Base-by-base conservation (phyloP, 371 early-diverging fungal genomes). In the Saksenaea vasiformis region DNA sequence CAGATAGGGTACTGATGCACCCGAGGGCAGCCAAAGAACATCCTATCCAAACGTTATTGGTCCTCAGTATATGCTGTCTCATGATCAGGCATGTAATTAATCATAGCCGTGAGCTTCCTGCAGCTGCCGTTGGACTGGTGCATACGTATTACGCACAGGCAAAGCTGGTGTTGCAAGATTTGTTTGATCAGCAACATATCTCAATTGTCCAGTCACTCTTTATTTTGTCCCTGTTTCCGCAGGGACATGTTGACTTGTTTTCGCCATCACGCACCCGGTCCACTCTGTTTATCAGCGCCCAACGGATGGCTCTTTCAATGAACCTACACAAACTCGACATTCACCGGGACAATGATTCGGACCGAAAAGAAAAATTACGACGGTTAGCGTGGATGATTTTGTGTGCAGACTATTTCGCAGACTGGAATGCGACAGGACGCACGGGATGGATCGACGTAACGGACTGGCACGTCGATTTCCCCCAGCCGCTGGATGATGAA, bases 381-480 rank as follows among this genome's bases (percentile, higher is more conserved):
- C 65, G 82, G 35, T 38, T 82, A 22, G 70, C 71, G n/a, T 82
- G 82, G 82, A 72, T 77, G 67, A 31, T 77, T 1, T 43, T 82
- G 14, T 78, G 79, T 66, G 76, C 77, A 7, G 82, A 82, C 58
- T 75, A 77, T 41, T 77, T 69, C 69, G 63, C 82, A 5, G 69
- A 70, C 19, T 67, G 64, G 66, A 82, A 82, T 58, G 55, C 68
- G 14, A 61, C 74, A 5, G 79, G 74, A 9, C 28, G 56, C 1
- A 68, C 72, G 9, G 82, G 82, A 0, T 22, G 64, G 26, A 75
- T 82, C 37, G 67, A 67, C 27, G 72, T 78, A 11, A 58, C 62
- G 3, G 61, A 77, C 10, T 78, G 79, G 77, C 73, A 82, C 35
- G 82, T 78, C 14, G 67, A 82, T 53, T 78, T 77, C 28, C 79